A percentile compares a stretch with the other conserved stretches of the same genome.
phyloP scores from a whole-genome alignment of 1,284 basidiomycete genomes.

The Cutaneotrichosporon curvatum region DNA sequence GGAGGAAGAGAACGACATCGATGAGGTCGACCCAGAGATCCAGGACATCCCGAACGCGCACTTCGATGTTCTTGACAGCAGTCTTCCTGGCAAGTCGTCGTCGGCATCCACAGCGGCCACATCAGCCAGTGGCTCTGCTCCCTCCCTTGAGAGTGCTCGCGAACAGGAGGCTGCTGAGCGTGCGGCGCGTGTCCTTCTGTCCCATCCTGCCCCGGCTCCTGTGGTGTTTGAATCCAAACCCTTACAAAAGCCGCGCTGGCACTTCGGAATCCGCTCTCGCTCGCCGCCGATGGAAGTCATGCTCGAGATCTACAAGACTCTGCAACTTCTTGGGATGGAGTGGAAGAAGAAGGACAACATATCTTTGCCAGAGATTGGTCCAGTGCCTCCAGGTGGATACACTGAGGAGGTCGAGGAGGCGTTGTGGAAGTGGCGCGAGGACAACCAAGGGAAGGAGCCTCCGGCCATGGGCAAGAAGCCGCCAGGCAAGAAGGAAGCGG shows the following conservation, averaged over 20 bases:
- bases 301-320: slow-evolving; percentile 93
- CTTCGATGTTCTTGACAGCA: slow-evolving; percentile 78
- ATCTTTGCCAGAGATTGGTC: slow-evolving; percentile 61
- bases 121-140: too few relatives aligned
- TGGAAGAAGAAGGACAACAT: slow-evolving; percentile 61
- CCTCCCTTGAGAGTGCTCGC: neutral
- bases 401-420: slow-evolving; percentile 36
- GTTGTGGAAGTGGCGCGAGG: slow-evolving; percentile 49
- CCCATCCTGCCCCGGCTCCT: slow-evolving; percentile 9
- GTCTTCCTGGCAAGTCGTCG: slow-evolving; percentile 55
- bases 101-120: neutral
- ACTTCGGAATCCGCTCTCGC: slow-evolving; percentile 92
- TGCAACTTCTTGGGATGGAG: slow-evolving; percentile 91
- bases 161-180: slow-evolving; percentile 35
- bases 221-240: slow-evolving; percentile 28
- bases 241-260: slow-evolving; percentile 68
- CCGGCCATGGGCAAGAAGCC: slow-evolving; percentile 31
- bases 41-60: slow-evolving; percentile 54
- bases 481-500: slow-evolving; percentile 45
- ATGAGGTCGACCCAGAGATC: slow-evolving; percentile 49
- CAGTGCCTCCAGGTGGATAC: slow-evolving; percentile 32
- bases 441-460: slow-evolving; percentile 28
- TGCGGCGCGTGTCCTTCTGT: slow-evolving; percentile 38
- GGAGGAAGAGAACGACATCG: slow-evolving; percentile 47
- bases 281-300: slow-evolving; percentile 98